Evolutionary conservation across 345 rosid genomes (phyloP).

Genomic region (Crucihimalaya himalaica): DNA sequence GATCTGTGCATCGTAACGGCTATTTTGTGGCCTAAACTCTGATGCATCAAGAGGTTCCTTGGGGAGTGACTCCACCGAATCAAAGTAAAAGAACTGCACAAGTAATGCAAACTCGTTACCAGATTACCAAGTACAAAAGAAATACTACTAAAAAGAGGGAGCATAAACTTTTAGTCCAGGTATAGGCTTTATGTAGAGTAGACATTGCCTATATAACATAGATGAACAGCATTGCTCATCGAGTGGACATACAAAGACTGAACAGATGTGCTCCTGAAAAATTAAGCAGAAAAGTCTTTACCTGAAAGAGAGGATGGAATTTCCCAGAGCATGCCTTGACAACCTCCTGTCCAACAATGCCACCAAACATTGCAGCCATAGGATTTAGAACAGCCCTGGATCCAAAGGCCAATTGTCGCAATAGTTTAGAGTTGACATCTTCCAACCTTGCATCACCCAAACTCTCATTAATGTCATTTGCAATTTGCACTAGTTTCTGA

Average conservation of each 20-base stretch:
- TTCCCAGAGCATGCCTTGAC: constrained; percentile 95
- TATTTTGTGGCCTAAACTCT: constrained; percentile 62
- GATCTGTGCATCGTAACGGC: constrained; percentile 87
- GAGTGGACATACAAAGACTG: constrained; percentile 5
- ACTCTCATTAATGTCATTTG: constrained; percentile 53
- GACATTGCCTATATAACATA: neutral
- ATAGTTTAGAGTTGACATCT: constrained; percentile 63
- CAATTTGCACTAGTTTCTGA: constrained; percentile 62
- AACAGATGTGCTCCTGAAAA: constrained; percentile 14
- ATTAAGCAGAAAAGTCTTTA: constrained; percentile 25
- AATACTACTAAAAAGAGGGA: neutral
- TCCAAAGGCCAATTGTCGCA: constrained; percentile 78
- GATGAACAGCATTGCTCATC: neutral
- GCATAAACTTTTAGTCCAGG: neutral
- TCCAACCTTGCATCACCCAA: constrained; percentile 63
- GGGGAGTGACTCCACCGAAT: constrained; percentile 85
- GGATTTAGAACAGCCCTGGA: constrained; percentile 91
- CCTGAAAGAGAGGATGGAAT: constrained; percentile 92
- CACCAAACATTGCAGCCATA: constrained; percentile 96
- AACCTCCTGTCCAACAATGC: constrained; percentile 89
- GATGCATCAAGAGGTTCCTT: constrained; percentile 59
- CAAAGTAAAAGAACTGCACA: constrained; percentile 82
- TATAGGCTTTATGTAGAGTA: neutral
- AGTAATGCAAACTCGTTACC: constrained; percentile 3
- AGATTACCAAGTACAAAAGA: constrained; percentile 12